These are phyloP conservation scores for Glonium stellatum DNA, from an alignment of 495 filamentous ascomycete species.

Conservation along the genomic window DNA sequence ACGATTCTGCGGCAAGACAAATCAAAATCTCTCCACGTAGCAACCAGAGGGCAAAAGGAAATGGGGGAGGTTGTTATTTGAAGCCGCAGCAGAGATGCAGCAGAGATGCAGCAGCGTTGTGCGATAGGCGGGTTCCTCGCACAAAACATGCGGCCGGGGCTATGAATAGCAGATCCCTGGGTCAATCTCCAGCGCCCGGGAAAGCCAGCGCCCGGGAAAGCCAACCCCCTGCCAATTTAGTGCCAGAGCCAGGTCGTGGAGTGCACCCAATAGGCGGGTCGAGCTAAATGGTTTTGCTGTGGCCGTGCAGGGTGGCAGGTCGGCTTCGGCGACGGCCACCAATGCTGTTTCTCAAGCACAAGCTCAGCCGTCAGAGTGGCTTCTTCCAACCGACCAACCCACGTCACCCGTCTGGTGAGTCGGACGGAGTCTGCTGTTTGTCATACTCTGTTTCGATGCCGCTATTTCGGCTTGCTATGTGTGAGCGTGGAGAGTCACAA, in stretches of 20 bases:
- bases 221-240: background rate
- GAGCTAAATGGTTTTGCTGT: constrained; percentile 6
- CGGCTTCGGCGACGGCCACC: constrained; percentile 10
- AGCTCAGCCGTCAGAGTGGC: background rate
- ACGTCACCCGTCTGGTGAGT: no score
- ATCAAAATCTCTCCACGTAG: background rate
- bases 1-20: background rate
- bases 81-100: background rate
- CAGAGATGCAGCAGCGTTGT: background rate
- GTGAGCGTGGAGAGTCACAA: background rate
- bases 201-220: no score
- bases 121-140: no score
- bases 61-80: background rate
- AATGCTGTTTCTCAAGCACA: background rate
- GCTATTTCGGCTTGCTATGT: background rate
- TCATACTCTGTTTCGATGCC: no score
- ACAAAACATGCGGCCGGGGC: no score
- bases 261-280: constrained; percentile 1
- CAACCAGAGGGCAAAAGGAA: background rate
- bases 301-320: constrained; percentile 22
- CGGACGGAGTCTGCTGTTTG: no score
- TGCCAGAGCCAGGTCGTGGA: background rate
- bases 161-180: constrained; percentile 8
- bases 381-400: background rate
- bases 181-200: background rate